Percentiles rank a stretch among this genome's conserved stretches.
Evolutionary conservation across 441 rosid species (phyloP).

Genomic region (Pelargonium myrrhifolium): DNA sequence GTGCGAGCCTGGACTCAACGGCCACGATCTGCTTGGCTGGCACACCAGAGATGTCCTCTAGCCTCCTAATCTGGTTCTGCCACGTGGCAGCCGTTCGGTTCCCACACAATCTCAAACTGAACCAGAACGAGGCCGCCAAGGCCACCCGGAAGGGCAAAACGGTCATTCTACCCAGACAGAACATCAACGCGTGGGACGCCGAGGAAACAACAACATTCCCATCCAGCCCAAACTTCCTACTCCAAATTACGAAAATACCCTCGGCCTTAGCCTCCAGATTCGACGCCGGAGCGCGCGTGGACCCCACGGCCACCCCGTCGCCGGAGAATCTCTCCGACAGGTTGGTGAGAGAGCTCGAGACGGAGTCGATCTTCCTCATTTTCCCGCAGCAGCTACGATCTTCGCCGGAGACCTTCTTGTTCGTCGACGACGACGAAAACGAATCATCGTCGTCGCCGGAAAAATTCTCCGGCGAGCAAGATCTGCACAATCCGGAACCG

Average conservation of each 20-base stretch:
- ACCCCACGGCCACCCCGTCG: neutral
- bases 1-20: constrained; percentile 31
- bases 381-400: neutral
- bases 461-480: neutral
- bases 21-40: constrained; percentile 38
- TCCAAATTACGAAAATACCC: constrained; percentile 42
- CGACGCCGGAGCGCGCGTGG: too few relatives aligned
- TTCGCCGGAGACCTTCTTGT: too few relatives aligned
- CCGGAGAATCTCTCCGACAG: constrained; percentile 1
- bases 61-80: constrained; percentile 27
- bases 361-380: neutral
- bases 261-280: constrained; percentile 16
- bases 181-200: constrained; percentile 30
- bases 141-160: constrained; percentile 17
- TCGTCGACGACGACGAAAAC: constrained; percentile 24
- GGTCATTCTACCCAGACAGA: constrained; percentile 17
- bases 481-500: constrained; percentile 14
- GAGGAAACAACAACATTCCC: constrained; percentile 21
- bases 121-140: constrained; percentile 56
- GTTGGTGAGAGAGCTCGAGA: constrained; percentile 16
- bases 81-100: constrained; percentile 22
- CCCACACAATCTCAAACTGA: constrained; percentile 29
- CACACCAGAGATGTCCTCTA: constrained; percentile 43
- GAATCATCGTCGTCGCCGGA: constrained; percentile 1
- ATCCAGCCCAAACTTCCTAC: constrained; percentile 32